Evolutionary conservation across 257 asterid genomes (phyloP).

Genomic region (Solanum etuberosum): DNA sequence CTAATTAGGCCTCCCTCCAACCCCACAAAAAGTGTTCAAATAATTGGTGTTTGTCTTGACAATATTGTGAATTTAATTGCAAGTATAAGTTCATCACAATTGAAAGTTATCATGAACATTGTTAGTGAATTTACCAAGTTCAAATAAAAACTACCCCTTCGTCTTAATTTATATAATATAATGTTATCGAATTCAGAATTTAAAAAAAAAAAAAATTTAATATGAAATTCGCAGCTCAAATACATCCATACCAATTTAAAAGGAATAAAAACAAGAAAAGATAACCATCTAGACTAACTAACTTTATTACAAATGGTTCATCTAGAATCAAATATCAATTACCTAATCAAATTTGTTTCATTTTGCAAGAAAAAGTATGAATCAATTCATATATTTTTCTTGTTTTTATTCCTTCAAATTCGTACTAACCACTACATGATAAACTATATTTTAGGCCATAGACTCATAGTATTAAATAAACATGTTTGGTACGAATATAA

Average conservation of each 20-base stretch:
- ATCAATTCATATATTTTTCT: not conserved
- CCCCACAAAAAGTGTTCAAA: not conserved
- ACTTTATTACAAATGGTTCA: not conserved
- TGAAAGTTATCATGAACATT: not conserved
- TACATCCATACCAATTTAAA: not conserved
- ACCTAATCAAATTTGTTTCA: not conserved
- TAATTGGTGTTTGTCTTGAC: not conserved
- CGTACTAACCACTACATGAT: not conserved
- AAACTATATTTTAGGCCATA: not conserved
- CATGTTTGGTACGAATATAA: not conserved
- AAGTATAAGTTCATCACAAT: not conserved
- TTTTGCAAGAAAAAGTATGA: not conserved
- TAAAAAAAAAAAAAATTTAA: accelerated
- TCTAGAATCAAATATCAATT: not conserved
- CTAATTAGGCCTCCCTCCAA: not conserved
- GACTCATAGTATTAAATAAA: not conserved
- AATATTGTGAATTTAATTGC: not conserved
- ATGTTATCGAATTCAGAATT: too few relatives aligned
- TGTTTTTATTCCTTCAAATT: not conserved
- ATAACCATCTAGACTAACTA: not conserved
- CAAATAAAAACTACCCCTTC: too few relatives aligned
- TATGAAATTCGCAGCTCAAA: not conserved
- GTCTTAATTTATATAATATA: too few relatives aligned
- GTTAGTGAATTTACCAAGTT: not conserved
- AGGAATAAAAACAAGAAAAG: not conserved